These are phyloP conservation scores for Tylopilus balloui DNA, from an alignment of 768 basidiomycete genomes.

Conservation along the genomic window DNA sequence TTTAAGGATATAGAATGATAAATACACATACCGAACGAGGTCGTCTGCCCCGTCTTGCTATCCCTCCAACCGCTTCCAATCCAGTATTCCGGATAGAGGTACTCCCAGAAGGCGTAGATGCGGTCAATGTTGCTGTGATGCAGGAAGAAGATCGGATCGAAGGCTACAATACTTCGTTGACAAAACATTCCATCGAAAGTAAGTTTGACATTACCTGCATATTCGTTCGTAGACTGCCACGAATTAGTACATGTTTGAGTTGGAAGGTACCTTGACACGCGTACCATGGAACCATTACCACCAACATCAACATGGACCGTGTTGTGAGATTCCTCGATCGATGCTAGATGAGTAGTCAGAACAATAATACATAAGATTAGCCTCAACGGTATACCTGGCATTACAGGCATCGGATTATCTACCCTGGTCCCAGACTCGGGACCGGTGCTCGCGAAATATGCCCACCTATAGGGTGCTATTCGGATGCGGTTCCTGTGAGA, in stretches of 20 bases:
- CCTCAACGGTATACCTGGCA: slow-evolving; percentile 1
- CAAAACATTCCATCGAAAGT: neutral
- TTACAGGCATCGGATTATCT: neutral
- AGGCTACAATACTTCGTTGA: neutral
- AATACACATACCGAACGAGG: slow-evolving; percentile 9
- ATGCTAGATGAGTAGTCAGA: slow-evolving; percentile 5
- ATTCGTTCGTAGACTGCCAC: slow-evolving; percentile 11
- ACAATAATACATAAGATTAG: neutral
- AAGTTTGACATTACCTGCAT: slow-evolving; percentile 11
- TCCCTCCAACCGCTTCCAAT: slow-evolving; percentile 11
- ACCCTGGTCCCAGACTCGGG: neutral
- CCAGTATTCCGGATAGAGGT: slow-evolving; percentile 19
- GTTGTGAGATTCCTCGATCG: slow-evolving; percentile 19
- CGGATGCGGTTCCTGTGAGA: neutral
- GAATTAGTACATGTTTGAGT: neutral
- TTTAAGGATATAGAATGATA: neutral
- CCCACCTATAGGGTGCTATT: slow-evolving; percentile 8
- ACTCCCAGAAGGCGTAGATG: slow-evolving; percentile 21
- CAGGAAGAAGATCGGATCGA: slow-evolving; percentile 18
- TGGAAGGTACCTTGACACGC: neutral
- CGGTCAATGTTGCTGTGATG: slow-evolving; percentile 20
- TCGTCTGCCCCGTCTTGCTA: neutral
- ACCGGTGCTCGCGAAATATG: slow-evolving; percentile 11
- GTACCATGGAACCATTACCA: slow-evolving; percentile 17
- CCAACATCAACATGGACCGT: slow-evolving; percentile 16